These are phyloP conservation scores for Leccinum subspadiceum DNA, from an alignment of 1,284 basidiomycete genomes.

Conservation along the genomic window DNA sequence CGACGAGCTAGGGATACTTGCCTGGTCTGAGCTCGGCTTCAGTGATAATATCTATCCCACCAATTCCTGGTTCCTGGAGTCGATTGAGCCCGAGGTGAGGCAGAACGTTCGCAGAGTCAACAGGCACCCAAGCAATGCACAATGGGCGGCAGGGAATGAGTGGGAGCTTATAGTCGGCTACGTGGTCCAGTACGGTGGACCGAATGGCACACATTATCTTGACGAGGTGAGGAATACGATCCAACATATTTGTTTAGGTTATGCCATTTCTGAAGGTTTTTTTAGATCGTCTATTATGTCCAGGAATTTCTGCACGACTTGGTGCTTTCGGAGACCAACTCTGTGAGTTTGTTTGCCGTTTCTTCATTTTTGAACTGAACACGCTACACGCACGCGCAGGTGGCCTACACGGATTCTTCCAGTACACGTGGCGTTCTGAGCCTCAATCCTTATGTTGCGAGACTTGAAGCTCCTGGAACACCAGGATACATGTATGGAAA, in stretches of 20 bases:
- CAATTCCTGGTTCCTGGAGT: conserved; percentile 16
- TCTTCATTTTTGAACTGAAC: too few relatives aligned
- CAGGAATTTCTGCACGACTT: conserved; percentile 47
- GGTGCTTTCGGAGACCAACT: too few relatives aligned
- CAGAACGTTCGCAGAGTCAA: conserved; percentile 51
- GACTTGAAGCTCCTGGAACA: too few relatives aligned
- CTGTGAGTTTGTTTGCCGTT: too few relatives aligned
- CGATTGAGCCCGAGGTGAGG: conserved; percentile 48
- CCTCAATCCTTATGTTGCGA: too few relatives aligned
- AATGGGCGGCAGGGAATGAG: conserved; percentile 65
- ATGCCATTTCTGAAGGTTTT: neutral
- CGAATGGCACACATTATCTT: conserved; percentile 45
- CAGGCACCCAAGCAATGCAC: conserved; percentile 35
- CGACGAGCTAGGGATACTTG: too few relatives aligned
- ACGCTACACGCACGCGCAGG: too few relatives aligned
- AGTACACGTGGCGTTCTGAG: too few relatives aligned
- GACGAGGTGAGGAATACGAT: conserved; percentile 40
- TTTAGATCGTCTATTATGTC: neutral
- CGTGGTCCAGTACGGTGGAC: too few relatives aligned
- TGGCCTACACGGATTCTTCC: too few relatives aligned
- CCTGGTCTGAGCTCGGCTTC: conserved; percentile 42
- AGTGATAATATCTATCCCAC: conserved; percentile 57
- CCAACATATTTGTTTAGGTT: neutral
- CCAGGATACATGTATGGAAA: too few relatives aligned
- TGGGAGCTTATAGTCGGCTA: too few relatives aligned